These are phyloP conservation scores for Rosa lucieae DNA, from an alignment of 306 rosid species.

Conservation along the genomic window DNA sequence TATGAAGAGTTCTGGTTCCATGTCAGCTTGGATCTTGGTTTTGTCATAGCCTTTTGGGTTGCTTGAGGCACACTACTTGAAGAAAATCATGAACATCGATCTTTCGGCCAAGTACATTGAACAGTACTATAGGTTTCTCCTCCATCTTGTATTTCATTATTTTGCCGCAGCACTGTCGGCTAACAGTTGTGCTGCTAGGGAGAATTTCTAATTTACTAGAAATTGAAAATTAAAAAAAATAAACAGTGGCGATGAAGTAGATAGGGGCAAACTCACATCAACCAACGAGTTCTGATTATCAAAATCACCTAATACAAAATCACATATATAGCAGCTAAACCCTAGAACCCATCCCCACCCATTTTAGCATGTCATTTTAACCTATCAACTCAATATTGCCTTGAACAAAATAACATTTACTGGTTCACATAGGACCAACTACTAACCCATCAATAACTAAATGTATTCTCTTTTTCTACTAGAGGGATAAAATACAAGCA, in stretches of 20 bases:
- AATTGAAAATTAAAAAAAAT: neutral
- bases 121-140: neutral
- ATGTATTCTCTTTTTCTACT: neutral
- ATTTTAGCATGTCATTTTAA: neutral
- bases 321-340: neutral
- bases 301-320: neutral
- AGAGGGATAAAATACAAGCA: constrained; percentile 19
- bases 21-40: neutral
- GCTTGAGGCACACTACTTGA: neutral
- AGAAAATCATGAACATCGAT: no score
- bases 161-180: neutral
- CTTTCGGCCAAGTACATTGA: neutral
- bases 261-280: neutral
- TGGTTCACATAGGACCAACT: constrained; percentile 8
- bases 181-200: neutral
- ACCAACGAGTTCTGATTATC: neutral
- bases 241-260: neutral
- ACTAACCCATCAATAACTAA: neutral
- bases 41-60: neutral
- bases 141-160: neutral
- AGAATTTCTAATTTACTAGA: neutral
- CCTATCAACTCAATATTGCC: neutral
- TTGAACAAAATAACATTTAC: constrained; percentile 6
- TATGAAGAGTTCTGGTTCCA: neutral
- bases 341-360: neutral